Conservation (phyloP, 331 rosid species). For the Quercus lobata region DNA sequence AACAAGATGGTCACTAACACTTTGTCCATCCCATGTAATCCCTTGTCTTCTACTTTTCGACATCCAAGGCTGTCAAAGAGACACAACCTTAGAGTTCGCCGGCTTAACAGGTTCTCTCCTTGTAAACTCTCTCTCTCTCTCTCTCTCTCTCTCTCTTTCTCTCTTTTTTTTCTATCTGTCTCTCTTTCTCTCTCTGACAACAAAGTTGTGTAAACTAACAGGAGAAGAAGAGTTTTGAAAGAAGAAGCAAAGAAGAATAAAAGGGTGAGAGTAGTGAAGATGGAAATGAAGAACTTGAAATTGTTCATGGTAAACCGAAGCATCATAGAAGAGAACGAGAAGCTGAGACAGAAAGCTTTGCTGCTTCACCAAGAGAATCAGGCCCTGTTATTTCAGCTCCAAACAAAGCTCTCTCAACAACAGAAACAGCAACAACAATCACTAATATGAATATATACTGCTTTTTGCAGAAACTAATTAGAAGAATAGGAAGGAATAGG, state of each 20-base stretch:
- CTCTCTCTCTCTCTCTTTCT: neutral
- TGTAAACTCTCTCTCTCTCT: neutral
- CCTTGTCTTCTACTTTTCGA: conserved; percentile 15
- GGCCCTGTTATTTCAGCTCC: conserved; percentile 54
- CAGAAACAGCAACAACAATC: conserved; percentile 15
- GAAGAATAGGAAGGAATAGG: conserved; percentile 6
- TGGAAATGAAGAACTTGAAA: conserved; percentile 66
- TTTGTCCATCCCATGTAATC: conserved; percentile 22
- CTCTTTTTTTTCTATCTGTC: neutral
- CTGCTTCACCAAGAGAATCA: conserved; percentile 77
- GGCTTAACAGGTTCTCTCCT: conserved; percentile 51
- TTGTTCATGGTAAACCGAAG: conserved; percentile 59
- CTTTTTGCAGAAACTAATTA: neutral
- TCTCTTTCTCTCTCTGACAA: neutral
- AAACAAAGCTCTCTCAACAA: conserved; percentile 31
- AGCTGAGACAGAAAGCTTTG: conserved; percentile 64
- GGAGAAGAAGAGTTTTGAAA: conserved; percentile 41
- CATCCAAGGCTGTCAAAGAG: conserved; percentile 32
- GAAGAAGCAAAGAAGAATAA: conserved; percentile 18
- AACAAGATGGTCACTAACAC: conserved; percentile 45
- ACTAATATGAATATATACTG: neutral
- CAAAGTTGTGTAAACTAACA: conserved; percentile 22
- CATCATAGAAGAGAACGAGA: conserved; percentile 67
- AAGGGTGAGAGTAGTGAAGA: conserved; percentile 28
- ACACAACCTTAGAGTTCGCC: conserved; percentile 31